Base-by-base conservation (phyloP, 176 grass and related monocot species). In the Ananas comosus region DNA sequence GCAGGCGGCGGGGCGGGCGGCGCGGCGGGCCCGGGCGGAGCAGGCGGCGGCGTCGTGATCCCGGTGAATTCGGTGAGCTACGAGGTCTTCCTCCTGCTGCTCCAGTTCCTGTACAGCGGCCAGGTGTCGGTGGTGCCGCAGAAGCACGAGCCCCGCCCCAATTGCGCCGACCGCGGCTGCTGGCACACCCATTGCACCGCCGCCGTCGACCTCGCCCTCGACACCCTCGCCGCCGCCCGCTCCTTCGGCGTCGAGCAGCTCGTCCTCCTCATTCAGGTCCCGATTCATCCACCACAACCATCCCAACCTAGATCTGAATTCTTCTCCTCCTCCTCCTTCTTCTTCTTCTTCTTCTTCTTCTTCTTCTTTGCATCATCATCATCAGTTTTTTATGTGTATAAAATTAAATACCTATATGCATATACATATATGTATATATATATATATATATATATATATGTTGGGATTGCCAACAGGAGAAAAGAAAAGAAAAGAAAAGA, bases 101-200 rank as follows among this genome's bases (percentile, higher is more conserved):
- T 99, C 33, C 95, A 99, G 85, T 99, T 99, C 82, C 78, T 99
- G 13, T 99, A 99, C 87, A 99, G 95, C 76, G 95, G 95, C 0
- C 95, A 99, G 85, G 95, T 90, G 71, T 94, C 95, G 1, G 81
- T 99, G 24, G 90, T 99, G 81, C 95, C 95, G 18, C 95, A 94
- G 87, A 99, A 99, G 53, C 90, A 91, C 63, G 95, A 99, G 75
- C 90, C 89, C 0, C 74, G 95, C 11, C 82, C 87, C 0, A 86
- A 88, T 11, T 99, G 95, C 70, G 82, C 84, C 13, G 95, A 94
- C 75, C 86, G 90, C 13, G 95, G 82, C 0, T 99, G 95, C 81
- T 99, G 95, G 95, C 95, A 99, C 76, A 90, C 85, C 58, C 90
- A 94, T 86, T 99, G 95, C 85, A 88, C 90, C 16, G 95, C 95